Evolutionary conservation across 2,329 filamentous ascomycete genomes (phyloP), one percentile per base, ranked within the genome.

Genomic region (Xylariaceae sp.): DNA sequence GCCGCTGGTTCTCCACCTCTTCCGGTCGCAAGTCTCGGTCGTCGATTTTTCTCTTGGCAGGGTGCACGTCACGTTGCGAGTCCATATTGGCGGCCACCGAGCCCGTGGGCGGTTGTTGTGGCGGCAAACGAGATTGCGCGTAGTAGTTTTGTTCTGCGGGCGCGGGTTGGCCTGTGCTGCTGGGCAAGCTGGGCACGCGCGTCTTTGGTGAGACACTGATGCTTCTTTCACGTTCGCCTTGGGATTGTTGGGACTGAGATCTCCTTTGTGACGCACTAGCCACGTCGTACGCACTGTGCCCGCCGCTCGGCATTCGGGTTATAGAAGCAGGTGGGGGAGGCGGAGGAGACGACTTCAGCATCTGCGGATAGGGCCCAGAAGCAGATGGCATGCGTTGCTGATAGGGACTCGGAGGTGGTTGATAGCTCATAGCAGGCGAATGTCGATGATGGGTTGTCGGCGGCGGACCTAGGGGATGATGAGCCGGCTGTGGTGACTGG

Each of bases 201-300:
- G 85, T 88, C 64, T 87, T 88, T 19, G 87, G 86, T 58, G 85
- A 90, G 35, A 90, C 78, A 55, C 84, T 89, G 37, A 83, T 61
- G 57, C 81, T 86, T 34, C 74, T 69, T 45, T 85, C 84, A 53
- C 83, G 75, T 39, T 87, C 82, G 47, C 71, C 71, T 33, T 71
- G 70, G 31, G 72, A 71, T 41, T 71, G 66, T 34, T 71, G 70
- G 30, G 73, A 72, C 41, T 71, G 67, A 30, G 71, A 69, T 56
- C 74, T 62, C 59, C 66, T 66, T 46, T 68, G 67, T 30, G 63
- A 59, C 45, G 70, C 67, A 27, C 59, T 53, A 14, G 55, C 53
- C 13, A 62, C 63, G 36, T 73, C 71, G 60, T 72, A 69, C 34
- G 63, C 57, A 47, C 62, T 62, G 39, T 70, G 63, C 36, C 61